A percentile compares a stretch with the other conserved stretches of the same genome.
These are phyloP conservation scores for Suillus weaverae DNA, from an alignment of 768 basidiomycete genomes.

Conservation along the genomic window DNA sequence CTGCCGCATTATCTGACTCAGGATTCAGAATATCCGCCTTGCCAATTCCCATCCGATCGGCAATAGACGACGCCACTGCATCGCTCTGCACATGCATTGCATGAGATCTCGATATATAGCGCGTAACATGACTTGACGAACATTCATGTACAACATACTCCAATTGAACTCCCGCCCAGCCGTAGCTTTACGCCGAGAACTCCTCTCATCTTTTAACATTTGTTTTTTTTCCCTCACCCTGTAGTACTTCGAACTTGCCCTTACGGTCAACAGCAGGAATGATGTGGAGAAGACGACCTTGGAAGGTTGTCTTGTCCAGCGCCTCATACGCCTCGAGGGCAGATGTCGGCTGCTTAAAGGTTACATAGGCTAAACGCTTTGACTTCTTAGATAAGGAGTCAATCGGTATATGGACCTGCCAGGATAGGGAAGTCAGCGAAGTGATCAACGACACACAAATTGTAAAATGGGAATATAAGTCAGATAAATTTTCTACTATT, in stretches of 20 bases:
- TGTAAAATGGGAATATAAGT: slow-evolving; percentile 7
- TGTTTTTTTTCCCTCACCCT: slow-evolving; percentile 43
- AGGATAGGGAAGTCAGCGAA: background rate
- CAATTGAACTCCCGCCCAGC: slow-evolving; percentile 87
- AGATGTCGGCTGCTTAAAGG: slow-evolving; percentile 43
- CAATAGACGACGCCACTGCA: slow-evolving; percentile 88
- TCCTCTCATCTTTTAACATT: slow-evolving; percentile 58
- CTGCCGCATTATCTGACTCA: slow-evolving; percentile 78
- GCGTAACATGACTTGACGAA: slow-evolving; percentile 46
- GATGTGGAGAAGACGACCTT: slow-evolving; percentile 89
- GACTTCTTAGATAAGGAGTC: slow-evolving; percentile 45
- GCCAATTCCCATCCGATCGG: slow-evolving; percentile 81
- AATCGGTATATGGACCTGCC: slow-evolving; percentile 58
- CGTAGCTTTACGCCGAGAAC: slow-evolving; percentile 60
- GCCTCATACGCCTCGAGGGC: slow-evolving; percentile 73
- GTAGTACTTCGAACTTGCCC: slow-evolving; percentile 43
- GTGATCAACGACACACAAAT: background rate
- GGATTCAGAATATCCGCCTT: slow-evolving; percentile 90
- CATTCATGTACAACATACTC: slow-evolving; percentile 97
- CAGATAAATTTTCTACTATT: slow-evolving; percentile 56
- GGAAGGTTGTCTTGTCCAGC: slow-evolving; percentile 83
- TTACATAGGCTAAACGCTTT: slow-evolving; percentile 66
- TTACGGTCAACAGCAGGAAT: slow-evolving; percentile 78
- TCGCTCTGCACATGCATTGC: slow-evolving; percentile 62
- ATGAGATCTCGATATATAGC: slow-evolving; percentile 22